Evolutionary conservation across 2,329 filamentous ascomycete species (phyloP).

Genomic region (Penicillium sp.): DNA sequence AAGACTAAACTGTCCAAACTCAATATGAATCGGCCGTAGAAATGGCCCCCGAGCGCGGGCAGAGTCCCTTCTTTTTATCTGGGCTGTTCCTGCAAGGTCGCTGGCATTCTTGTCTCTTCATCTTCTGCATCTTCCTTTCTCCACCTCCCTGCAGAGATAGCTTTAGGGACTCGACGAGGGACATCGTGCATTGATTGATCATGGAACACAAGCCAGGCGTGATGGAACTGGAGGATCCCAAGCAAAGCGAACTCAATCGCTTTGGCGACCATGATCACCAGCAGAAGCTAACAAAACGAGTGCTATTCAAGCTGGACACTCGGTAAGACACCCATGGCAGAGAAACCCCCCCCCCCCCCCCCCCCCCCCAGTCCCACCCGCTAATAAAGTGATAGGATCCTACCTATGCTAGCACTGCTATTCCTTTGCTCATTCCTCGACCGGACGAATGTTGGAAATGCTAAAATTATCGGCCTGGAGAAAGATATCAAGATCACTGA

Average conservation of each 20-base stretch:
- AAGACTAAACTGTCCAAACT: too few relatives aligned
- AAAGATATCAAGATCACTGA: conserved; percentile 63
- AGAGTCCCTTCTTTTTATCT: conserved; percentile 3
- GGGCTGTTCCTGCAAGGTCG: not conserved
- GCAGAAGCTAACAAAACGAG: conserved; percentile 47
- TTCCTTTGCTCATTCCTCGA: conserved; percentile 71
- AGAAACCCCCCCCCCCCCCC: too few relatives aligned
- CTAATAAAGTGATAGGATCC: conserved; percentile 53
- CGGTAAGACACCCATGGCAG: conserved; percentile 17
- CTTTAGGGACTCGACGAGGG: not conserved
- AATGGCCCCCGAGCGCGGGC: conserved; percentile 16
- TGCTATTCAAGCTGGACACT: conserved; percentile 55
- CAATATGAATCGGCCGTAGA: conserved; percentile 14
- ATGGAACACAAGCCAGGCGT: conserved; percentile 33
- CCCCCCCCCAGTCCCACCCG: too few relatives aligned
- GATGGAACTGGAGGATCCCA: conserved; percentile 33
- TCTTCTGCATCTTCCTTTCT: not conserved
- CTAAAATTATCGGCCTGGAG: conserved; percentile 68
- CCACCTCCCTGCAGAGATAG: not conserved
- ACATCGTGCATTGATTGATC: conserved; percentile 1
- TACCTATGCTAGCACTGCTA: conserved; percentile 67
- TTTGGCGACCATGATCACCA: conserved; percentile 27
- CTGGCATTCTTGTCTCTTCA: not conserved
- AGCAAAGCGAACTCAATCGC: conserved; percentile 21
- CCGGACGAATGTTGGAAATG: conserved; percentile 76